phyloP scores from a whole-genome alignment of 169 alveolate genomes.

The Eimeria praecox region DNA sequence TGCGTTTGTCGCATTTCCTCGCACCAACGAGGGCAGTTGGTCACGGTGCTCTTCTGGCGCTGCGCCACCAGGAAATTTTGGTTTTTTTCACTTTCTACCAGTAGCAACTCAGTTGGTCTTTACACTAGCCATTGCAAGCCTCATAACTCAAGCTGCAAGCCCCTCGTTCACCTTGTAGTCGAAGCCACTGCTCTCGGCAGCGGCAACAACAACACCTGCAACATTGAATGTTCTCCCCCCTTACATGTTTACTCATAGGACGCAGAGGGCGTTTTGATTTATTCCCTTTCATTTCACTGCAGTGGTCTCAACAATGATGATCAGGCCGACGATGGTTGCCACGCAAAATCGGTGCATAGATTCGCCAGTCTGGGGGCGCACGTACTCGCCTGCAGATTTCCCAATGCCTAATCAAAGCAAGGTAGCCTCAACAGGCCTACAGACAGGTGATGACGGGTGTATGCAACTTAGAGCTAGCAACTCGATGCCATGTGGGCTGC shows the following conservation, averaged over 20 bases:
- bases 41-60: conserved; percentile 51
- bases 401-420: background rate
- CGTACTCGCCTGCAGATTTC: conserved; percentile 49
- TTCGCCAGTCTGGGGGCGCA: conserved; percentile 65
- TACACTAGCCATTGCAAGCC: conserved; percentile 8
- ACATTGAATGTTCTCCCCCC: background rate
- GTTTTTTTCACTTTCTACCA: conserved; percentile 10
- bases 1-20: conserved; percentile 37
- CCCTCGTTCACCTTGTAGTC: conserved; percentile 35
- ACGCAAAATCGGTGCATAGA: conserved; percentile 62
- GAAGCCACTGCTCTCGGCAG: conserved; percentile 38
- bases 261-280: background rate
- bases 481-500: conserved; percentile 45
- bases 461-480: conserved; percentile 31
- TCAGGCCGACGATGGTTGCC: conserved; percentile 60
- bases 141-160: conserved; percentile 53
- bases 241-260: background rate
- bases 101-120: conserved; percentile 12
- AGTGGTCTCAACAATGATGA: conserved; percentile 49
- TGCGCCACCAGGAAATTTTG: conserved; percentile 31
- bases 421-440: background rate
- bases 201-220: conserved; percentile 53
- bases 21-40: conserved; percentile 10
- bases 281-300: conserved; percentile 18
- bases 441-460: background rate